Evolutionary conservation across 148 eudicot species (phyloP), one percentile per base, ranked within the genome.

Genomic region (Polygonum aviculare): DNA sequence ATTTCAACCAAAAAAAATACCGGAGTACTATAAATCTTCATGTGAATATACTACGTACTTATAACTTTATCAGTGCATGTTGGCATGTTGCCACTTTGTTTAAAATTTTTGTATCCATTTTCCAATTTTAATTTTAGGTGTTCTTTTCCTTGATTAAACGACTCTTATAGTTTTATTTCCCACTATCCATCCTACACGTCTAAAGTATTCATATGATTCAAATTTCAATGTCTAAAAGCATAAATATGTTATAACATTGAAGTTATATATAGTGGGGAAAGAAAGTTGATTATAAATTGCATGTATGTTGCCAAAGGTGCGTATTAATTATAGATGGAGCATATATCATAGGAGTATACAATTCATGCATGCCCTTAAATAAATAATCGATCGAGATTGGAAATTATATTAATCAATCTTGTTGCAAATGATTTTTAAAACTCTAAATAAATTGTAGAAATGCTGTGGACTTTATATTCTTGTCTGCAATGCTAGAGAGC

Each of bases 401-500:
- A 31, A 62, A 9, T 10, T 59, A 21, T 22, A 7, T 59, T 19
- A 19, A 59, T 21, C 8, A 59, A 54, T 55, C 5, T 63, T 4
- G 3, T 12, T 63, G 4, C 7, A 31, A 63, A 63, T 11, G 10
- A 31, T 26, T 11, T 62, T 21, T 26, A 12, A 10, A 62, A 9
- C 10, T 0, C 33, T 63, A 31, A 63, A 63, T 62, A 62, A 31
- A 11, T 59, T 26, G 69, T 33, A 63, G 18, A 63, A 31, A 33
- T 63, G 38, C 12, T 63, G 38, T 63, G 18, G 69, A 10, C 39
- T 63, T 63, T 31, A 18, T 18, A 14, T 63, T 12, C 39, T 63
- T 63, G 69, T 63, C 69, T 63, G 69, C 69, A 63, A 63, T 63
- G 40, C n/a, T 0, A 33, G 18, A 60, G 67, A 22, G 67, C 33